phyloP scores from a whole-genome alignment of 2,329 filamentous ascomycete genomes.

The Endothia cerciana region DNA sequence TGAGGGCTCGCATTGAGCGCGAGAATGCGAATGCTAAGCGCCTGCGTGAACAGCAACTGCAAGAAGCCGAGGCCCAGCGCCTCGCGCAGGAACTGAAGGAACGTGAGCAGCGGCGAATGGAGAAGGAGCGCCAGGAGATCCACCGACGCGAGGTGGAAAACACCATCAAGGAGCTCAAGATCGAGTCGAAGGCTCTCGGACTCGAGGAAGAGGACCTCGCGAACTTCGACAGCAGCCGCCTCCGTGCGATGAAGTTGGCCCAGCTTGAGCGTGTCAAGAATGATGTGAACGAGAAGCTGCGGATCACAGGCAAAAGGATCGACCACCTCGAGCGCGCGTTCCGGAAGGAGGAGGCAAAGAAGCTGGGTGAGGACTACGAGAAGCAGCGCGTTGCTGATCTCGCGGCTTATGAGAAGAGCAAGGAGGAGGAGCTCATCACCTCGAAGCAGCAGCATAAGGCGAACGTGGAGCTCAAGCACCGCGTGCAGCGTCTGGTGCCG shows the following conservation, averaged over 20 bases:
- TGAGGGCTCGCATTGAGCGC: conserved; percentile 85
- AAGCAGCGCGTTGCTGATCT: conserved; percentile 78
- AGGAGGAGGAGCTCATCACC: conserved; percentile 76
- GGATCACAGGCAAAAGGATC: conserved; percentile 91
- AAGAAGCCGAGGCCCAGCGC: conserved; percentile 87
- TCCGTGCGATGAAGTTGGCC: conserved; percentile 92
- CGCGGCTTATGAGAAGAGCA: conserved; percentile 78
- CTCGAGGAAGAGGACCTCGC: conserved; percentile 83
- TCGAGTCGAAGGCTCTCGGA: conserved; percentile 74
- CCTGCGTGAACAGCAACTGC: conserved; percentile 82
- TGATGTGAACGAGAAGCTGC: conserved; percentile 86
- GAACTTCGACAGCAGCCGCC: conserved; percentile 83
- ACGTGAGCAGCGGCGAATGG: conserved; percentile 82
- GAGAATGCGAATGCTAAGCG: conserved; percentile 90
- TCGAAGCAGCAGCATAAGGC: conserved; percentile 88
- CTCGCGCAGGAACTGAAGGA: conserved; percentile 91
- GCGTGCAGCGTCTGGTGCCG: conserved; percentile 82
- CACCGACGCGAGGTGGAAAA: conserved; percentile 93
- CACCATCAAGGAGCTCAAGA: conserved; percentile 88
- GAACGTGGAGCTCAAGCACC: conserved; percentile 90
- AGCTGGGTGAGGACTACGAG: conserved; percentile 83
- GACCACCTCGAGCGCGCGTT: conserved; percentile 97
- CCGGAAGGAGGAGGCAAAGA: conserved; percentile 93
- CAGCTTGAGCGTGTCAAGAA: conserved; percentile 99
- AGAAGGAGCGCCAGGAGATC: conserved; percentile 86